Evolutionary conservation across 805 yeast species (phyloP), one percentile per base, ranked within the genome.

Genomic region (Nadsonia fulvescens): DNA sequence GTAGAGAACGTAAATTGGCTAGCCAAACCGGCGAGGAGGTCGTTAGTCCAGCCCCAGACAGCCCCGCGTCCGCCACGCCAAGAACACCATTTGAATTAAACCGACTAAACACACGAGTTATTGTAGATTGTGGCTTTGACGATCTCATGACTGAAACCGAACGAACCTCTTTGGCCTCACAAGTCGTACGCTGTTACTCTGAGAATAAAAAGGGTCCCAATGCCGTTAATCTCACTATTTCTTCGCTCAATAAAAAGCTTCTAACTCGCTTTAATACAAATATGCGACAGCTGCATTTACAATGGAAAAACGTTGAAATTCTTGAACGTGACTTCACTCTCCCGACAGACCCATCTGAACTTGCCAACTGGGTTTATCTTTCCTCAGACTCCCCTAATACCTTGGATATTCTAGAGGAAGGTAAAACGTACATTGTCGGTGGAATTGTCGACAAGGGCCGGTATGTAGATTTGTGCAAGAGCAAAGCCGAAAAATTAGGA

Each of bases 401-500:
- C 12, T 40, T 89, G 18, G 66, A 62, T 7, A 64, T 56, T 14
- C 54, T 86, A 28, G 69, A 72, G 33, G 66, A 69, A 4, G 77
- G 73, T 3, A 56, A 61, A 44, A 77, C 91, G 0, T 86, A 86
- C 39, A 67, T 86, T 22, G 70, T 86, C 25, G 98, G 98, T 6
- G 98, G 96, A 1, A 86, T 86, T 30, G 96, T 86, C 3, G 98
- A 86, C 47, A 86, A 86, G 47, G 91, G 91, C 32, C 64, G 96
- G 39, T 73, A 82, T 53, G 78, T 79, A 49, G 58, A 61, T 35
- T 49, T 86, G 17, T 86, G 98, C 47, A 59, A 66, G 24, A 62
- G 75, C 35, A 89, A 83, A 47, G 96, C 96, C 1, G 61, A 70
- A 36, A 53, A 58, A 31, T 50, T 77, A 37, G 81, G 83, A 0